Evolutionary conservation across 495 filamentous ascomycete genomes (phyloP).

Genomic region (Annulohypoxylon maeteangense): DNA sequence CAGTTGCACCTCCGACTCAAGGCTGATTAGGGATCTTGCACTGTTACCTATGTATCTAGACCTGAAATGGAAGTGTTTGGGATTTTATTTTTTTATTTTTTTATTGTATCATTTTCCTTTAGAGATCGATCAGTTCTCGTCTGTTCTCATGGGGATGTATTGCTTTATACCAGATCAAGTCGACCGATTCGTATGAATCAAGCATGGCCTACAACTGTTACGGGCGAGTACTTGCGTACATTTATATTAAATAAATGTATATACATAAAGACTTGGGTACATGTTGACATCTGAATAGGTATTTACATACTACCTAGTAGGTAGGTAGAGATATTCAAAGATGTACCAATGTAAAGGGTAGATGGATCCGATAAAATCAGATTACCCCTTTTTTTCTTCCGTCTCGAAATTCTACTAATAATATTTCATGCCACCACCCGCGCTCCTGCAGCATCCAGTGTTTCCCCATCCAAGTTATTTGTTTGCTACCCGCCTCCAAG

Average conservation of each 20-base stretch:
- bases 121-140: too few species aligned
- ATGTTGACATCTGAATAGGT: background rate
- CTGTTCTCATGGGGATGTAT: too few species aligned
- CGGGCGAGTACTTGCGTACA: background rate
- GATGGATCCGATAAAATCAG: background rate
- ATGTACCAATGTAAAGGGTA: background rate
- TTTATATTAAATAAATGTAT: background rate
- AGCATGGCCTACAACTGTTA: background rate
- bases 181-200: background rate
- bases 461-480: slow-evolving; percentile 22
- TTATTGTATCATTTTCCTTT: too few species aligned
- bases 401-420: slow-evolving; percentile 30
- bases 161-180: background rate
- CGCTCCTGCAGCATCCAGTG: slow-evolving; percentile 25
- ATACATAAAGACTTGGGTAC: background rate
- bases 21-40: slow-evolving; percentile 16
- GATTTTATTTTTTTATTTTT: background rate
- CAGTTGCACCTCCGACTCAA: background rate
- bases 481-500: slow-evolving; percentile 31
- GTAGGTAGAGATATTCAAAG: background rate
- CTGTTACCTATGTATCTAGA: slow-evolving; percentile 12
- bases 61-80: slow-evolving; percentile 19
- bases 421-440: slow-evolving; percentile 36
- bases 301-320: too few species aligned
- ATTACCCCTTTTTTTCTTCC: background rate